Evolutionary conservation across 2,329 filamentous ascomycete genomes (phyloP).

Genomic region (Cladorrhinum sp.): DNA sequence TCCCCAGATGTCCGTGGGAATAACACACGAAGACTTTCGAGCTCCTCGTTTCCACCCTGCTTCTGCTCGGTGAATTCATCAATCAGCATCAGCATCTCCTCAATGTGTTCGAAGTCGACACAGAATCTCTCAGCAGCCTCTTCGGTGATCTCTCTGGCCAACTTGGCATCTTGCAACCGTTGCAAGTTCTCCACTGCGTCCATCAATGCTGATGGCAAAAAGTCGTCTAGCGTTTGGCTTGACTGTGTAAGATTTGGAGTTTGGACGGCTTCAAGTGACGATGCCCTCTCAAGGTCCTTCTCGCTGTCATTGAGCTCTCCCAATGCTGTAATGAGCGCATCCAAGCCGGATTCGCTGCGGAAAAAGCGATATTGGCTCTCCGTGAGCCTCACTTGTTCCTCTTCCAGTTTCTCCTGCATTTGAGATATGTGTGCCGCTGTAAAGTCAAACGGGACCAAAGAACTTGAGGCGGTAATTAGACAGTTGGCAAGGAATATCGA

Average conservation of each 20-base stretch:
- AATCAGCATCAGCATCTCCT: constrained; percentile 46
- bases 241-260: constrained; percentile 59
- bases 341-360: constrained; percentile 69
- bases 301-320: constrained; percentile 36
- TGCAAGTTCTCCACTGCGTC: constrained; percentile 83
- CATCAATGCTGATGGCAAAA: constrained; percentile 88
- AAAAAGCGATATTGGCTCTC: constrained; percentile 72
- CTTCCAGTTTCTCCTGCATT: constrained; percentile 55
- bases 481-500: constrained; percentile 75
- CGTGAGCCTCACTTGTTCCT: constrained; percentile 56
- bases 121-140: constrained; percentile 83
- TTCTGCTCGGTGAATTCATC: constrained; percentile 37
- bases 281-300: constrained; percentile 54
- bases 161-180: constrained; percentile 65
- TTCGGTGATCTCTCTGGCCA: constrained; percentile 75
- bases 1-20: constrained; percentile 61
- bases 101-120: constrained; percentile 68
- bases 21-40: constrained; percentile 39
- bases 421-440: constrained; percentile 53
- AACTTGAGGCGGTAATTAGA: constrained; percentile 54
- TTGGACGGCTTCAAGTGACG: constrained; percentile 55
- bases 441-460: constrained; percentile 62
- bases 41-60: constrained; percentile 24
- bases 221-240: constrained; percentile 80
- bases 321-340: constrained; percentile 59